Base-by-base conservation (phyloP, 495 filamentous ascomycete genomes). In the Hypoxylon trugodes region DNA sequence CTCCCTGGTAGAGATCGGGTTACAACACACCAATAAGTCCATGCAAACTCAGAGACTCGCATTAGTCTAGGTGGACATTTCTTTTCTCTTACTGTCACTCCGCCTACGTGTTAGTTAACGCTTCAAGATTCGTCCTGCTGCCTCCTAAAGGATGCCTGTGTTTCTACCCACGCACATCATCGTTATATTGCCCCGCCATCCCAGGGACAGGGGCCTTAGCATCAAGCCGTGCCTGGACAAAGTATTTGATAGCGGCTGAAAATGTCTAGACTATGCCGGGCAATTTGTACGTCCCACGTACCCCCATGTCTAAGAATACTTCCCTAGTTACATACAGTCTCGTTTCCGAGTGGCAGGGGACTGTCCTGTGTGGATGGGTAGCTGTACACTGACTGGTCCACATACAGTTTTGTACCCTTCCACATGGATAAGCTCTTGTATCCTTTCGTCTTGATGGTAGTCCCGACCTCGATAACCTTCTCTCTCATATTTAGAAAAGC, bases 141-240 rank as follows among this genome's bases (percentile, higher is more conserved):
- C 50, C 48, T 60, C 45, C 38, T 55, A 13, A 24, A 54, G 18
- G 18, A 45, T 61, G 45, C 61, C 51, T 61, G 28, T 66, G 63
- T 66, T 60, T 66, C 57, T 58, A 2, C 46, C 37, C 43, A 13
- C 15, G 38, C 57, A 66, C 63, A 66, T 66, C 45, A 53, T 66
- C 57, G 63, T 66, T 66, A 61, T 66, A 61, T 61, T 66, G 63
- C 57, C 57, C 63, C 51, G 51, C 52, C 51, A 52, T 53, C 45
- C 7, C 51, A 48, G 19, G 38, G 57, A 36, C 45, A 51, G 46
- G 51, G 57, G 32, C 21, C 26, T 38, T 28, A 54, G 43, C 26
- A 33, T 16, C 40, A 30, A 32, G 38, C 45, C 32, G 63, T 66
- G 58, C 63, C 57, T 66, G 63, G 63, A 35, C 51, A 45, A 42